phyloP scores from a whole-genome alignment of 352 stramenopile species.

The Pythium coloratum region DNA sequence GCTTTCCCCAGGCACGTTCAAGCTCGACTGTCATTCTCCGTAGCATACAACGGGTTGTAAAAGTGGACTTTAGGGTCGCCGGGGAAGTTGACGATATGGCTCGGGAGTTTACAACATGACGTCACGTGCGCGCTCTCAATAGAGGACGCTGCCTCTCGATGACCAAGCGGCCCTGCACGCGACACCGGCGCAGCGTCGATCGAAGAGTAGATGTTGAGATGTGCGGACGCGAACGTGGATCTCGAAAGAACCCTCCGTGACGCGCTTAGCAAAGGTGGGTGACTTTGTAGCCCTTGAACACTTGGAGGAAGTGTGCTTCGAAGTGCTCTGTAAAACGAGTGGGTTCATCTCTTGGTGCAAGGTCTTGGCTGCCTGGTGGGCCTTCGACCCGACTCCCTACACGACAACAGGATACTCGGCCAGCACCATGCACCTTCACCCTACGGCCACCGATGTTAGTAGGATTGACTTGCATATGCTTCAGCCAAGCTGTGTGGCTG shows the following conservation, averaged over 20 bases:
- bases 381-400: not conserved
- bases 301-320: too few relatives aligned
- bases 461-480: too few relatives aligned
- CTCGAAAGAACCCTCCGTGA: not conserved
- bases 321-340: too few relatives aligned
- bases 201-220: not conserved
- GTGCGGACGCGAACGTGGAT: not conserved
- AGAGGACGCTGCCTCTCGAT: slow-evolving; percentile 11
- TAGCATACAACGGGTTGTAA: slow-evolving; percentile 22
- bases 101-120: slow-evolving; percentile 25
- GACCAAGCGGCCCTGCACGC: slow-evolving; percentile 5
- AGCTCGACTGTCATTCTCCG: slow-evolving; percentile 29
- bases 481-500: slow-evolving; percentile 11
- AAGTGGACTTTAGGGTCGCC: slow-evolving; percentile 6
- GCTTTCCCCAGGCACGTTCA: slow-evolving; percentile 18
- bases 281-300: not conserved
- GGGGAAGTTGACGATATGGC: too few relatives aligned
- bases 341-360: not conserved
- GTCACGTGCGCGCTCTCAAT: slow-evolving; percentile 29
- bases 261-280: not conserved
- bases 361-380: slow-evolving; percentile 1
- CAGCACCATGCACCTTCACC: too few relatives aligned
- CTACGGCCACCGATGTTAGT: too few relatives aligned
- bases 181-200: not conserved
- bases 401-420: too few relatives aligned